Conservation (phyloP, 352 stramenopile genomes). For the Pythium sukuiense region DNA sequence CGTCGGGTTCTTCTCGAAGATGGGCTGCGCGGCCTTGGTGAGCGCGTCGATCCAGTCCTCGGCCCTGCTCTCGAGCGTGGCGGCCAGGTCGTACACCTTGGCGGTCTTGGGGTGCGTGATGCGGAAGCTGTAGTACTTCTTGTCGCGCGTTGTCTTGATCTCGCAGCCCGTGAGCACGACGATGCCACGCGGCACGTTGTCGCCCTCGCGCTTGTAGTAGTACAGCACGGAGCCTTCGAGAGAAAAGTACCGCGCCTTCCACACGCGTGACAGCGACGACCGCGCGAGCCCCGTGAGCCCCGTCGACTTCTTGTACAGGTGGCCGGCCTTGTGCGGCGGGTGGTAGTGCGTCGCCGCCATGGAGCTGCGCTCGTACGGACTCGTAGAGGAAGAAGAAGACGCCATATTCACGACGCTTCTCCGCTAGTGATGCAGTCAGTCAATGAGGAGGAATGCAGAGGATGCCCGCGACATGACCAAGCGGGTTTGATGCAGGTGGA, state of each 20-base stretch:
- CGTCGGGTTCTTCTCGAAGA: slow-evolving; percentile 15
- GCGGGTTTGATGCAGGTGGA: slow-evolving; percentile 15
- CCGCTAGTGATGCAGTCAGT: neutral
- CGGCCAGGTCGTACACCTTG: slow-evolving; percentile 64
- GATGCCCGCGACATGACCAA: neutral
- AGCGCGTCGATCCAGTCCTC: slow-evolving; percentile 65
- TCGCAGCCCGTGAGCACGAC: slow-evolving; percentile 67
- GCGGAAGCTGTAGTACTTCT: slow-evolving; percentile 76
- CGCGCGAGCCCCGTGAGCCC: slow-evolving; percentile 40
- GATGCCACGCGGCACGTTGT: slow-evolving; percentile 56
- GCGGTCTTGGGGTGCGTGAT: slow-evolving; percentile 72
- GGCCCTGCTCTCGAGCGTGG: slow-evolving; percentile 49
- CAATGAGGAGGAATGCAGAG: neutral
- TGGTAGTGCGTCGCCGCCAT: slow-evolving; percentile 16
- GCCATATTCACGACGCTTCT: neutral
- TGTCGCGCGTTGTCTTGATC: slow-evolving; percentile 51
- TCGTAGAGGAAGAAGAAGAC: neutral
- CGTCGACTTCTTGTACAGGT: slow-evolving; percentile 60
- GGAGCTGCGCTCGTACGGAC: neutral
- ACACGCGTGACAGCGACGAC: slow-evolving; percentile 26
- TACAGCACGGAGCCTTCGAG: slow-evolving; percentile 67
- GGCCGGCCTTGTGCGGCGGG: slow-evolving; percentile 48
- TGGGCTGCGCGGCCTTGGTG: slow-evolving; percentile 35
- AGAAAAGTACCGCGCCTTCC: slow-evolving; percentile 67
- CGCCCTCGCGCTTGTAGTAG: slow-evolving; percentile 74